Evolutionary conservation across 257 asterid genomes (phyloP).

Genomic region (Rauvolfia tetraphylla): DNA sequence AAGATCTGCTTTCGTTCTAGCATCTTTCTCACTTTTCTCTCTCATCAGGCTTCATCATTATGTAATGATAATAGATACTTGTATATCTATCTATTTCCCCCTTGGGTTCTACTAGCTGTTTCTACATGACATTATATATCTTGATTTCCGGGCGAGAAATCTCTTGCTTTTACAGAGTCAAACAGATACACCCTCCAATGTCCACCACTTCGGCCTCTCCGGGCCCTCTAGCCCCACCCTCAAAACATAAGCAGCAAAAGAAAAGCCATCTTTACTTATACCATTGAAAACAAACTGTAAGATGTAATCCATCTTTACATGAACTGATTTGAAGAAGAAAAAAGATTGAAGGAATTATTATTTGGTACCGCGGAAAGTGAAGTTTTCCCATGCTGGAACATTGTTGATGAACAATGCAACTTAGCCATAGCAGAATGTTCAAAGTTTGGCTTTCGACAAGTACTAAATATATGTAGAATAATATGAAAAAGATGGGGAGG

Average conservation of each 20-base stretch:
- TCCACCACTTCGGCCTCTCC: neutral
- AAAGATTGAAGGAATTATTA: neutral
- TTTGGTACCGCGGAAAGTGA: neutral
- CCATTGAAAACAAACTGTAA: neutral
- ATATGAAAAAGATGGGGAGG: slow-evolving; percentile 15
- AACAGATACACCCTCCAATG: neutral
- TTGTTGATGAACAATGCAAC: slow-evolving; percentile 41
- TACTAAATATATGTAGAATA: slow-evolving; percentile 21
- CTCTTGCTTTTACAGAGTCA: slow-evolving; percentile 15
- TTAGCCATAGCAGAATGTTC: slow-evolving; percentile 17
- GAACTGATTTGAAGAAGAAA: neutral
- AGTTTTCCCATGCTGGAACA: neutral
- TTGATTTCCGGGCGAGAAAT: slow-evolving; percentile 51
- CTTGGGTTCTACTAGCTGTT: slow-evolving; percentile 24
- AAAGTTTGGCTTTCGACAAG: slow-evolving; percentile 21
- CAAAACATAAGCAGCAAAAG: neutral
- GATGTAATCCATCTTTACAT: neutral
- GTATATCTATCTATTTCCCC: slow-evolving; percentile 17
- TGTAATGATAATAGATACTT: slow-evolving; percentile 60
- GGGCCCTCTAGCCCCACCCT: neutral
- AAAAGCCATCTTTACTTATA: neutral
- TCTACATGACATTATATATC: slow-evolving; percentile 22
- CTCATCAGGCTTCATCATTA: slow-evolving; percentile 77
- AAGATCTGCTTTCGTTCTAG: slow-evolving; percentile 12
- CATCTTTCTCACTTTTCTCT: slow-evolving; percentile 21